Evolutionary conservation across 2,329 filamentous ascomycete genomes (phyloP).

Genomic region (Colletotrichum camelliae): DNA sequence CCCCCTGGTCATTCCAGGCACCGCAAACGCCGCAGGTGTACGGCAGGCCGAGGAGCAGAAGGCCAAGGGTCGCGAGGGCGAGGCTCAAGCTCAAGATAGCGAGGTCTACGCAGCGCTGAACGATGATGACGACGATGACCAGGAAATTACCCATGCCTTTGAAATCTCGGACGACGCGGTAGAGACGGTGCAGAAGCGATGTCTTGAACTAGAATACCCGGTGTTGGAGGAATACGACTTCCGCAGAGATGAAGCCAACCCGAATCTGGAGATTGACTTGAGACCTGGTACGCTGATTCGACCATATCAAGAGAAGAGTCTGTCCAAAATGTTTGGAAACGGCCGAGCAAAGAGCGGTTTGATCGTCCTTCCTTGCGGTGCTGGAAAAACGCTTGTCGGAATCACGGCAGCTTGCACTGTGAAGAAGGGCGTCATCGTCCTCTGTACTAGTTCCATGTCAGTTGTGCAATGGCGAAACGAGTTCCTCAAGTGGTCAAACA

Average conservation of each 20-base stretch:
- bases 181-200: constrained; percentile 87
- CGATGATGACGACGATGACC: constrained; percentile 86
- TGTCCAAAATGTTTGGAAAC: constrained; percentile 99
- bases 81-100: constrained; percentile 62
- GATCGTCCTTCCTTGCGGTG: constrained; percentile 94
- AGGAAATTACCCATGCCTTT: constrained; percentile 90
- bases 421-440: constrained; percentile 93
- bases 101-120: constrained; percentile 77
- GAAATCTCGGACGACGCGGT: constrained; percentile 85
- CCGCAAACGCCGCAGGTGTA: constrained; percentile 88
- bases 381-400: constrained; percentile 96
- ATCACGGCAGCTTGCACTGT: constrained; percentile 98
- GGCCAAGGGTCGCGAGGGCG: constrained; percentile 50
- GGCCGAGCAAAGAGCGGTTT: constrained; percentile 96
- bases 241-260: constrained; percentile 85
- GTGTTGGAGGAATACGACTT: constrained; percentile 98
- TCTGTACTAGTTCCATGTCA: constrained; percentile 97
- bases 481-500: constrained; percentile 98
- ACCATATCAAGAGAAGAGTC: constrained; percentile 94
- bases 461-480: constrained; percentile 97
- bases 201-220: constrained; percentile 83
- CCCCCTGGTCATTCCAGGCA: constrained; percentile 90
- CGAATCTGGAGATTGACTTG: constrained; percentile 92
- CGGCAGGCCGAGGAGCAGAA: constrained; percentile 68
- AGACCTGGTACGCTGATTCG: constrained; percentile 89